phyloP scores from a whole-genome alignment of 2,329 filamentous ascomycete genomes.

The Colletotrichum cordylinicola region DNA sequence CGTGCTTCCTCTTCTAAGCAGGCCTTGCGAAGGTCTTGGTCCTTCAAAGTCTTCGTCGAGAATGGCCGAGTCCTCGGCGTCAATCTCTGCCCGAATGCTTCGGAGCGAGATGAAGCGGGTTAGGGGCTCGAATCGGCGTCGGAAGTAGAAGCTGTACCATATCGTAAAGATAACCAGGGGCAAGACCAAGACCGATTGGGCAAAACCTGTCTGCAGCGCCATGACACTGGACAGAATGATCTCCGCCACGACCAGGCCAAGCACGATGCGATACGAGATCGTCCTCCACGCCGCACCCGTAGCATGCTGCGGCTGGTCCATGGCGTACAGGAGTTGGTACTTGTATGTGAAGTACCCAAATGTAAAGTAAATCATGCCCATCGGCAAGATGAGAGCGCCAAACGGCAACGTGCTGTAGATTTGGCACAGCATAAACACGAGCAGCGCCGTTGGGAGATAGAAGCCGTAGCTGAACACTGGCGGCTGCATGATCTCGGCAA shows the following conservation, averaged over 20 bases:
- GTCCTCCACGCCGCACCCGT: constrained; percentile 96
- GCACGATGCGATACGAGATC: constrained; percentile 89
- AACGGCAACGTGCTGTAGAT: constrained; percentile 88
- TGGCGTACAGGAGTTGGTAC: constrained; percentile 96
- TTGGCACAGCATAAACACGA: constrained; percentile 93
- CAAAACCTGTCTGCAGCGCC: constrained; percentile 75
- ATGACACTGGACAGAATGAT: constrained; percentile 89
- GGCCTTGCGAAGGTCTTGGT: constrained; percentile 39
- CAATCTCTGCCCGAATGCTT: constrained; percentile 70
- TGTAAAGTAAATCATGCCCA: constrained; percentile 83
- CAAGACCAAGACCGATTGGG: constrained; percentile 73
- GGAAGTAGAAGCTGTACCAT: constrained; percentile 89
- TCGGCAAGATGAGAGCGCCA: constrained; percentile 81
- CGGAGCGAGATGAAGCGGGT: constrained; percentile 92
- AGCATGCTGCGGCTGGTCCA: constrained; percentile 95
- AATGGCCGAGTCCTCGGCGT: constrained; percentile 41
- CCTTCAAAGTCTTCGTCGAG: constrained; percentile 43
- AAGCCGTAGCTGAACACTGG: constrained; percentile 95
- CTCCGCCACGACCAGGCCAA: constrained; percentile 89
- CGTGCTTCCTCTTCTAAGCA: constrained; percentile 64
- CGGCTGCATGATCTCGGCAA: constrained; percentile 80
- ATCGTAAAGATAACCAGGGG: constrained; percentile 82
- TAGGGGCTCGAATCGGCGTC: constrained; percentile 81
- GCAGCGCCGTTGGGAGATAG: constrained; percentile 88
- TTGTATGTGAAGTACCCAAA: constrained; percentile 92